Conservation (phyloP, 2,329 filamentous ascomycete species). For the Cadophora malorum region DNA sequence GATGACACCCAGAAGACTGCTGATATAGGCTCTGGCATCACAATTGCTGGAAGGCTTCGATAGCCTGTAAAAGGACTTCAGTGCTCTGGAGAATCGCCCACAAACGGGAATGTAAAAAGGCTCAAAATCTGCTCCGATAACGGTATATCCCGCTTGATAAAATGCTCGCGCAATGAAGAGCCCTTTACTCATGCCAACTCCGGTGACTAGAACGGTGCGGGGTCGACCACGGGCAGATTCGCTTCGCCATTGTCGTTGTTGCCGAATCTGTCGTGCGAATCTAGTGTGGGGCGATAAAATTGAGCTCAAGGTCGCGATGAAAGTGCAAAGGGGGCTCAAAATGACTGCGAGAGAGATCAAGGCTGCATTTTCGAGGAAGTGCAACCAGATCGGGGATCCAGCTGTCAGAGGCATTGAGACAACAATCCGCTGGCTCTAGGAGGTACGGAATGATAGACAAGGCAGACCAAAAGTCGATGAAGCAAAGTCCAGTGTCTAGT, state of each 20-base stretch:
- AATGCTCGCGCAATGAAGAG: conserved; percentile 70
- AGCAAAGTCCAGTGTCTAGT: no score
- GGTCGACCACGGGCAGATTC: conserved; percentile 9
- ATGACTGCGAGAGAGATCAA: conserved; percentile 45
- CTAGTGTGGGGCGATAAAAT: conserved; percentile 24
- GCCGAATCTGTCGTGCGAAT: neutral
- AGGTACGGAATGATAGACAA: neutral
- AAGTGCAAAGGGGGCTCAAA: conserved; percentile 28
- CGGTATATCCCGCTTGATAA: conserved; percentile 67
- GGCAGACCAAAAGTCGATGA: no score
- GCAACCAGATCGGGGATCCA: conserved; percentile 36
- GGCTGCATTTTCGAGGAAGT: conserved; percentile 54
- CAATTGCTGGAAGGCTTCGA: conserved; percentile 38
- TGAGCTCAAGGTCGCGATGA: conserved; percentile 18
- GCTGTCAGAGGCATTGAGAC: conserved; percentile 31
- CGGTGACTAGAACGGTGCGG: conserved; percentile 70
- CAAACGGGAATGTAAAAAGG: conserved; percentile 53
- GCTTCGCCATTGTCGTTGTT: conserved; percentile 16
- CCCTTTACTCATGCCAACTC: conserved; percentile 75
- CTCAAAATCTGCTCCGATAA: conserved; percentile 73
- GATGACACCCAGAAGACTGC: conserved; percentile 63
- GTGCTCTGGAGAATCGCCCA: conserved; percentile 63
- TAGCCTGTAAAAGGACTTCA: conserved; percentile 61
- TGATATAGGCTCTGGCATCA: conserved; percentile 57
- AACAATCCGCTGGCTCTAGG: neutral